A percentile compares a stretch with the other conserved stretches of the same genome.
phyloP scores from a whole-genome alignment of 1,139 yeast genomes.

The Pichia sp. region DNA sequence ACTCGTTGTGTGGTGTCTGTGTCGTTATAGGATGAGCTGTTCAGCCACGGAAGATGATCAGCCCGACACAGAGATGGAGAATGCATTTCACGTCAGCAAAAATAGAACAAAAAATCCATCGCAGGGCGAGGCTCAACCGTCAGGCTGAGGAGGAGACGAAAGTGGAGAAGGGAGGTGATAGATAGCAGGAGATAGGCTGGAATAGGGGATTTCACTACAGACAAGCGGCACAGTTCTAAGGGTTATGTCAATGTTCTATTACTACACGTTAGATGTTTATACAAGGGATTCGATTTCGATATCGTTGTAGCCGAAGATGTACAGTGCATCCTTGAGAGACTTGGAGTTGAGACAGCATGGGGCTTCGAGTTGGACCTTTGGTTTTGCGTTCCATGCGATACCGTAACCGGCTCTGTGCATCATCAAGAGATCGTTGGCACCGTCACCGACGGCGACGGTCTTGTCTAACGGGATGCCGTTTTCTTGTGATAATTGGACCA shows the following conservation, averaged over 20 bases:
- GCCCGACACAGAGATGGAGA: too few relatives aligned
- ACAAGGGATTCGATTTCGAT: constrained; percentile 41
- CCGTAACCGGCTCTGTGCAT: constrained; percentile 94
- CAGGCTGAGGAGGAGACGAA: too few relatives aligned
- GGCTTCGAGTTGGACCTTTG: constrained; percentile 79
- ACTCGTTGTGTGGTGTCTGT: neutral
- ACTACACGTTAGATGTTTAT: neutral
- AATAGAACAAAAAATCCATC: too few relatives aligned
- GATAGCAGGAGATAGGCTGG: too few relatives aligned
- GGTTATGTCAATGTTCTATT: neutral
- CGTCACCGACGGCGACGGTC: constrained; percentile 93
- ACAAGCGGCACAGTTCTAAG: neutral
- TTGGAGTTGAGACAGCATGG: constrained; percentile 78
- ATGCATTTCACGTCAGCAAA: too few relatives aligned
- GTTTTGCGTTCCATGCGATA: constrained; percentile 97
- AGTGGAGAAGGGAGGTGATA: too few relatives aligned
- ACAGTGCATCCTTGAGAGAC: constrained; percentile 68
- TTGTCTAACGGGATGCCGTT: constrained; percentile 56
- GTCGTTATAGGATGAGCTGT: too few relatives aligned
- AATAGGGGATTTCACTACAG: neutral
- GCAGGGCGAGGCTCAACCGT: constrained; percentile 5
- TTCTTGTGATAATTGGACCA: constrained; percentile 62
- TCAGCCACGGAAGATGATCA: too few relatives aligned
- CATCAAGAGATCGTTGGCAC: constrained; percentile 94
- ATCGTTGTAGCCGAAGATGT: constrained; percentile 75